These are phyloP conservation scores for Primulina tabacum DNA, from an alignment of 257 asterid genomes.

Conservation along the genomic window DNA sequence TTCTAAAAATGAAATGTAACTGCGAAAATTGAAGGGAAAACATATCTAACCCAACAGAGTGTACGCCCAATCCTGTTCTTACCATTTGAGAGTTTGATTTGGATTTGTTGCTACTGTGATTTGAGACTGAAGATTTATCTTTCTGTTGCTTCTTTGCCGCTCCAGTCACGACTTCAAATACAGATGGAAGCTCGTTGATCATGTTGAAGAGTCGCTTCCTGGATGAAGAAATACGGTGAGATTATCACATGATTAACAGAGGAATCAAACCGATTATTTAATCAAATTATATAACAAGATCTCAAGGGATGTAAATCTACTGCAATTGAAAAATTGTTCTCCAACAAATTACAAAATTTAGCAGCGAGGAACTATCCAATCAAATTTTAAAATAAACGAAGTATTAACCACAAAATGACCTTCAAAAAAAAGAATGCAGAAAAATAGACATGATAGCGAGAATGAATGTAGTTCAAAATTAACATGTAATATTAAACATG, in stretches of 20 bases:
- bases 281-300: neutral
- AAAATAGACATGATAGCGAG: neutral
- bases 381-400: neutral
- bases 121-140: slow-evolving; percentile 57
- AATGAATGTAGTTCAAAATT: neutral
- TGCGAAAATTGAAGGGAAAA: neutral
- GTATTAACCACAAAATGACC: neutral
- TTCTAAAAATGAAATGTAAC: neutral
- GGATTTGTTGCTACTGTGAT: slow-evolving; percentile 50
- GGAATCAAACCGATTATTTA: slow-evolving; percentile 6
- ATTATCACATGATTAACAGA: neutral
- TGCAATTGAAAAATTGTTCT: neutral
- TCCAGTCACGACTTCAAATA: slow-evolving; percentile 71
- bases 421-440: neutral
- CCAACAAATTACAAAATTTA: neutral
- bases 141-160: slow-evolving; percentile 57
- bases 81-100: slow-evolving; percentile 60
- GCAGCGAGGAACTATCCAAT: neutral
- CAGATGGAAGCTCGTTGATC: slow-evolving; percentile 76
- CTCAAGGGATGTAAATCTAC: neutral
- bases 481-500: neutral
- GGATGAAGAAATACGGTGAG: slow-evolving; percentile 23
- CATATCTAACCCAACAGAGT: neutral
- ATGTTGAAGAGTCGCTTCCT: slow-evolving; percentile 76
- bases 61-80: slow-evolving; percentile 10